Percentiles rank a stretch among this genome's conserved stretches.
Evolutionary conservation across 1,139 yeast species (phyloP).

Genomic region (Kurtzmaniella natalensis): DNA sequence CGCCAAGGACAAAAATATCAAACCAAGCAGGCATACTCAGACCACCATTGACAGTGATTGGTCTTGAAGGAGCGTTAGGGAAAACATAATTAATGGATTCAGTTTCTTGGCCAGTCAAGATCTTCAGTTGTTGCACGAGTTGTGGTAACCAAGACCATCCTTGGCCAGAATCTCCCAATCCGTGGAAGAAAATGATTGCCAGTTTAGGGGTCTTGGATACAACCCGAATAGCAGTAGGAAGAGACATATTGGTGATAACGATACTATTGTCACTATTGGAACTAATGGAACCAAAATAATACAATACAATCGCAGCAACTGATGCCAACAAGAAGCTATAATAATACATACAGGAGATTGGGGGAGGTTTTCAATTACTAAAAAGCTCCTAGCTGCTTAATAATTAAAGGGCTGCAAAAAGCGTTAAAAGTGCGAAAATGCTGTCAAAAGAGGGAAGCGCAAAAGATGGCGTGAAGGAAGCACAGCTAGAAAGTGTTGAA

Average conservation of each 20-base stretch:
- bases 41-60: slow-evolving; percentile 68
- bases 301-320: neutral
- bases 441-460: no score
- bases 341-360: neutral
- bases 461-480: no score
- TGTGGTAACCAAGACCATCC: slow-evolving; percentile 86
- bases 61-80: slow-evolving; percentile 80
- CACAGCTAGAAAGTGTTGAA: no score
- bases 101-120: slow-evolving; percentile 35
- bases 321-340: neutral
- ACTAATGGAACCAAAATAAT: neutral
- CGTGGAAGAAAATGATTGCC: slow-evolving; percentile 80
- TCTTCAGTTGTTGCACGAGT: slow-evolving; percentile 35
- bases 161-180: slow-evolving; percentile 84
- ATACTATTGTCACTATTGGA: neutral
- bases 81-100: slow-evolving; percentile 71
- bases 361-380: no score
- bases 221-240: slow-evolving; percentile 16
- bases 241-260: slow-evolving; percentile 2
- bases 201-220: slow-evolving; percentile 34
- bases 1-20: slow-evolving; percentile 60
- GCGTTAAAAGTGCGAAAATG: no score
- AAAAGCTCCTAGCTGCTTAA: no score
- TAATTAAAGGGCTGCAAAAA: no score
- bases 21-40: slow-evolving; percentile 82